Evolutionary conservation across 495 filamentous ascomycete species (phyloP).

Genomic region (Staphylotrichum longicolle): DNA sequence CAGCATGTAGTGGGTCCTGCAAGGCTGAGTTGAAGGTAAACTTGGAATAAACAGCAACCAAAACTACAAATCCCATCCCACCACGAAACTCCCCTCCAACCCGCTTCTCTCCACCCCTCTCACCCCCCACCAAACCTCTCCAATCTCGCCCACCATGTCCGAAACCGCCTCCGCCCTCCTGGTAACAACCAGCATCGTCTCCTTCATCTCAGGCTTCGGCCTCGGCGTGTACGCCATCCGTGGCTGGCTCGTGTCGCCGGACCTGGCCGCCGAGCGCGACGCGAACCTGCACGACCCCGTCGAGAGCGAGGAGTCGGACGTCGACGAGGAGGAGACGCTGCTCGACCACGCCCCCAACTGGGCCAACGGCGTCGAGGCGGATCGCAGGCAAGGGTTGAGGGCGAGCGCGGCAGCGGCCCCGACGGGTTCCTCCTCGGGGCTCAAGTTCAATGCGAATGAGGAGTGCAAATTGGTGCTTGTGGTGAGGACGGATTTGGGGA

Average conservation of each 20-base stretch:
- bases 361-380: constrained; percentile 51
- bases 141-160: constrained; percentile 2
- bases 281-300: constrained; percentile 38
- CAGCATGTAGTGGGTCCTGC: too few species aligned
- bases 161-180: constrained; percentile 37
- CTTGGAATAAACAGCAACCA: too few species aligned
- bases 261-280: constrained; percentile 36
- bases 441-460: constrained; percentile 54
- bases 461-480: constrained; percentile 94
- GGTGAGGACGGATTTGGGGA: constrained; percentile 88
- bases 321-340: constrained; percentile 50
- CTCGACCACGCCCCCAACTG: constrained; percentile 62
- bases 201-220: constrained; percentile 62
- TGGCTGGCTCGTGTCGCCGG: constrained; percentile 51
- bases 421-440: constrained; percentile 28
- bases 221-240: constrained; percentile 51
- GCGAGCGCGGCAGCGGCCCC: constrained; percentile 22
- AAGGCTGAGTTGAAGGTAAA: too few species aligned
- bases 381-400: constrained; percentile 48
- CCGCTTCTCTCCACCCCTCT: neutral
- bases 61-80: neutral
- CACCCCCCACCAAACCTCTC: neutral
- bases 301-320: constrained; percentile 53
- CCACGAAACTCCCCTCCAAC: neutral
- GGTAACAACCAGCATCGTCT: constrained; percentile 60